Base-by-base conservation (phyloP, 257 asterid species). In the Fraxinus quadrangulata region DNA sequence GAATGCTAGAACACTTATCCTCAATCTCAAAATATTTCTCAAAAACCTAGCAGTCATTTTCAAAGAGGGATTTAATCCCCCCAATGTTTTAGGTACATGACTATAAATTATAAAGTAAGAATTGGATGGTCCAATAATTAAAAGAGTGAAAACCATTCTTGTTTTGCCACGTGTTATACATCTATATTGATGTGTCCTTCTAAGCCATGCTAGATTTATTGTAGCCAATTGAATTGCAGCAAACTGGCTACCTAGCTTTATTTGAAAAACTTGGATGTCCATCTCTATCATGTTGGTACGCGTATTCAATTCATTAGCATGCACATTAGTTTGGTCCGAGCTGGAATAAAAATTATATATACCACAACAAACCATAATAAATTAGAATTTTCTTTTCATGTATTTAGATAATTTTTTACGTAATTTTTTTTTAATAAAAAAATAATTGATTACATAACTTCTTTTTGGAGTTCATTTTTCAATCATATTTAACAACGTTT, bases 161-260 rank as follows among this genome's bases (percentile, higher is more conserved):
- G 71, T 31, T 34, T 72, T 47, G 80, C 80, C 83, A 81, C 80
- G 83, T 80, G 71, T 69, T 33, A 14, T n/a, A 39, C 80, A 63
- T 66, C 39, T 23, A 75, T 39, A 51, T 33, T 80, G 79, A 79
- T 71, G 30, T 78, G 85, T 59, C 84, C 80, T 71, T 54, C 19
- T 14, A 21, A 74, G 66, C 51, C 49, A 63, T 69, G 76, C 81
- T 51, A 31, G 42, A 70, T 70, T 73, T 70, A 63, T 70, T 13
- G 56, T 56, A 78, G 81, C 91, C 93, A 90, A 86, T 88, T 81
- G 83, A 26, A 61, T 80, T 71, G 81, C 67, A 42, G 83, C 75
- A 83, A 85, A 81, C 88, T 87, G 90, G 78, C 72, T 47, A 73
- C 77, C 79, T 76, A 79, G 76, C 87, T 74, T 83, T 78, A 71